Evolutionary conservation across 2,329 filamentous ascomycete genomes (phyloP), one percentile per base, ranked within the genome.

Genomic region (Sarocladium brachiariae): DNA sequence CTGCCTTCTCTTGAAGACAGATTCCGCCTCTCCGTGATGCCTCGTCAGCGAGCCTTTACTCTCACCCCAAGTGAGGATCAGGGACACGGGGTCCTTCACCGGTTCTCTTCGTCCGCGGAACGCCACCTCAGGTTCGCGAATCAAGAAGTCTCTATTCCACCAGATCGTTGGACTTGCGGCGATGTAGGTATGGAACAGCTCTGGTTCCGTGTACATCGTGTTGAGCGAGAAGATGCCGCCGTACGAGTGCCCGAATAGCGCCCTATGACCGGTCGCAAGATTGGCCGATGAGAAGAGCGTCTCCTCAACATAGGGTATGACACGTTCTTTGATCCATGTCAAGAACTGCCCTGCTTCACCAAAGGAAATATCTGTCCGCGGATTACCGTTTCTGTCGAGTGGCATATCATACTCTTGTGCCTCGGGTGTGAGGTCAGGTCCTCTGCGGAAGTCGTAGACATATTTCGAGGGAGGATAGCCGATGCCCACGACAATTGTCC

Each of bases 221-320:
- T 75, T 70, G 2, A 77, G 62, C 0, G 66, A 61, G 43, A 77
- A 76, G 1, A 77, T 60, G 0, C 72, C 75, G 2, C 72, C 73
- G 23, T 73, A 75, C 0, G 73, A 77, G 51, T 77, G 74, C 0
- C 74, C 74, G 35, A 69, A 75, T 1, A 77, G 59, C 0, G 70
- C 74, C 46, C 70, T 70, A 21, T 65, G 65, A 2, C 61, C 58
- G 14, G 5, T 6, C 4, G 21, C 16, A 16, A 45, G 24, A 24
- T 25, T 19, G 67, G 63, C 57, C 61, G 51, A 62, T 72, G 23
- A 53, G 51, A 65, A 63, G 9, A 65, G 55, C 9, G 47, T 55
- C 2, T 52, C 33, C 19, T 64, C 55, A 7, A 65, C 52, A 53
- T 66, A 61, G 0, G 68, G 61, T 49, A 67, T 67, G 2, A 74